Percentiles rank a stretch among this genome's conserved stretches.
Conservation (phyloP, 2,329 filamentous ascomycete genomes). For the Fusarium subglutinans region DNA sequence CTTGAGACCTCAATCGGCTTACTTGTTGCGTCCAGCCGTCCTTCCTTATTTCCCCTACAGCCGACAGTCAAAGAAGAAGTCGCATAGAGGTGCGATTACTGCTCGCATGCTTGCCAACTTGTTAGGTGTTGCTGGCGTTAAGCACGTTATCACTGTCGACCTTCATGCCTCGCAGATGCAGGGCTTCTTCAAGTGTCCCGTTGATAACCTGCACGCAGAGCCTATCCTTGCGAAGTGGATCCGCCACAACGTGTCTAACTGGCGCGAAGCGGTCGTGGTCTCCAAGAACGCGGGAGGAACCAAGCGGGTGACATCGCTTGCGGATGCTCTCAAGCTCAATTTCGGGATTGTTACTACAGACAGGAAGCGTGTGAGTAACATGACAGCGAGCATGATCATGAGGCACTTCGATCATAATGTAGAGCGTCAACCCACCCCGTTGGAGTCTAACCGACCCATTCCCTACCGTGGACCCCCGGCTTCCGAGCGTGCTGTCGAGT, state of each 20-base stretch:
- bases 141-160: slow-evolving; percentile 97
- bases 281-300: slow-evolving; percentile 98
- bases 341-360: slow-evolving; percentile 97
- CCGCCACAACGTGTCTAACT: slow-evolving; percentile 83
- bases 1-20: slow-evolving; percentile 25
- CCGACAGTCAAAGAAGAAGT: slow-evolving; percentile 99
- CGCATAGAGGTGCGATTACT: slow-evolving; percentile 93
- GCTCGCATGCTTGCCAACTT: slow-evolving; percentile 97
- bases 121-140: slow-evolving; percentile 90
- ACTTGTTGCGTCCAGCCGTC: slow-evolving; percentile 66
- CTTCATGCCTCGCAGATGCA: slow-evolving; percentile 99
- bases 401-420: slow-evolving; percentile 68
- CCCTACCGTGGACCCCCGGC: slow-evolving; percentile 28
- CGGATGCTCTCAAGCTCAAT: slow-evolving; percentile 95
- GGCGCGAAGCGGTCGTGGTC: slow-evolving; percentile 93
- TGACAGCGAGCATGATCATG: slow-evolving; percentile 83
- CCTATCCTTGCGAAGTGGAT: slow-evolving; percentile 97
- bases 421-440: slow-evolving; percentile 54
- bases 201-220: slow-evolving; percentile 97
- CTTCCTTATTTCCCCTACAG: slow-evolving; percentile 99
- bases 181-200: slow-evolving; percentile 97
- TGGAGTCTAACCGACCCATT: slow-evolving; percentile 48
- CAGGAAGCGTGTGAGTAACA: slow-evolving; percentile 72
- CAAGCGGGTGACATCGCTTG: slow-evolving; percentile 94
- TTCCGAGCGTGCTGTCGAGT: slow-evolving; percentile 30